These are phyloP conservation scores for Pleurotus sapidus DNA, from an alignment of 768 basidiomycete species.

Conservation along the genomic window DNA sequence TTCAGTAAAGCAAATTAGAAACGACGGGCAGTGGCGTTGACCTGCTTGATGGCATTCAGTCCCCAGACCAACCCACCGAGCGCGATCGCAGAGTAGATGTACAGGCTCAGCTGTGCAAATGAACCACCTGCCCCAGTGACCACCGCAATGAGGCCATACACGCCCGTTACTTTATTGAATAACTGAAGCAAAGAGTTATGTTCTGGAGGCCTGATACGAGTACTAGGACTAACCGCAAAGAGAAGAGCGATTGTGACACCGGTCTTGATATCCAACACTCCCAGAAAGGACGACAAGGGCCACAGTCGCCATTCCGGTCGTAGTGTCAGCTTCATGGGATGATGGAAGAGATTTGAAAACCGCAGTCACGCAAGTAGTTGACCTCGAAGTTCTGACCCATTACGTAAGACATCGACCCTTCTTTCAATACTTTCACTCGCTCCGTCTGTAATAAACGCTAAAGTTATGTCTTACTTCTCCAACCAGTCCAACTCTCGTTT, in stretches of 20 bases:
- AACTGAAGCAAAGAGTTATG: constrained; percentile 38
- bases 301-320: constrained; percentile 82
- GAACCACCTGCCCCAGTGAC: constrained; percentile 89
- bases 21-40: constrained; percentile 34
- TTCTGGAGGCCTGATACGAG: too few species aligned
- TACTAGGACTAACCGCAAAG: constrained; percentile 67
- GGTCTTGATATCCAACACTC: constrained; percentile 89
- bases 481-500: constrained; percentile 79
- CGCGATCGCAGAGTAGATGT: constrained; percentile 87
- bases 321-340: constrained; percentile 72
- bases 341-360: not conserved
- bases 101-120: constrained; percentile 89
- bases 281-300: constrained; percentile 81
- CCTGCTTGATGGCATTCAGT: constrained; percentile 79
- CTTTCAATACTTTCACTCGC: not conserved
- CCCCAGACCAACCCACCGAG: constrained; percentile 86
- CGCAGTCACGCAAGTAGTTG: too few species aligned
- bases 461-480: constrained; percentile 57
- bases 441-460: too few species aligned
- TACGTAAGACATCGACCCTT: constrained; percentile 9
- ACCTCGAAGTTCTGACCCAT: not conserved
- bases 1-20: constrained; percentile 3
- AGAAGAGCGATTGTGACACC: constrained; percentile 86
- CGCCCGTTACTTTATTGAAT: constrained; percentile 96
- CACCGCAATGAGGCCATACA: constrained; percentile 93